phyloP scores from a whole-genome alignment of 768 basidiomycete genomes.

The Lactifluus pinguis region DNA sequence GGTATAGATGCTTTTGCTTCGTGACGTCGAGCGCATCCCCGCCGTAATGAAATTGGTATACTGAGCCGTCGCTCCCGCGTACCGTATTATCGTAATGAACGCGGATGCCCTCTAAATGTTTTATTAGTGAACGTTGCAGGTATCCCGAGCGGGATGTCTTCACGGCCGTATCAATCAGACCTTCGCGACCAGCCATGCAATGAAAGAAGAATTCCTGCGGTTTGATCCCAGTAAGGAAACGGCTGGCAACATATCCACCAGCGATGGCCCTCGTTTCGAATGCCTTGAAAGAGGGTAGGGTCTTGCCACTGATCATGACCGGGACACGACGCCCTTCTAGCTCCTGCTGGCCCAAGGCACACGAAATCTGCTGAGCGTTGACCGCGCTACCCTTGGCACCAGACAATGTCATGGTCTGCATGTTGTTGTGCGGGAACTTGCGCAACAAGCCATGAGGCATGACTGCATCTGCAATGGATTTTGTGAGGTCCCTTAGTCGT shows the following conservation, averaged over 20 bases:
- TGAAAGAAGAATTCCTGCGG: constrained; percentile 99
- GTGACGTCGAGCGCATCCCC: constrained; percentile 96
- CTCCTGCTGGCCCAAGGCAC: constrained; percentile 93
- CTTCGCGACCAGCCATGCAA: constrained; percentile 99
- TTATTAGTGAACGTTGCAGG: constrained; percentile 95
- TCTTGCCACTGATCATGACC: constrained; percentile 98
- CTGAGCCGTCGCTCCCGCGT: constrained; percentile 84
- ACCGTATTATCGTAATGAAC: constrained; percentile 99
- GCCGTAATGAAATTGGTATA: constrained; percentile 96
- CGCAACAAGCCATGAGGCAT: constrained; percentile 83
- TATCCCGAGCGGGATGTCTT: constrained; percentile 99
- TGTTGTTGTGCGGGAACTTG: constrained; percentile 95
- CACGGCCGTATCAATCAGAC: constrained; percentile 97
- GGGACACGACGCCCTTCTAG: constrained; percentile 97
- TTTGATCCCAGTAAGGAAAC: constrained; percentile 95
- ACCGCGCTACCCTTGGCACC: constrained; percentile 98
- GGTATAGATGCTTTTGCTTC: constrained; percentile 88
- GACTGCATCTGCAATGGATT: constrained; percentile 80
- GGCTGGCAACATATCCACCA: constrained; percentile 95
- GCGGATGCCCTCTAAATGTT: constrained; percentile 93
- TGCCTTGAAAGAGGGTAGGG: constrained; percentile 89
- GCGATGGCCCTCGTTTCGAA: constrained; percentile 99
- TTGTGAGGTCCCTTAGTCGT: constrained; percentile 77
- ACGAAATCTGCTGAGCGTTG: constrained; percentile 98
- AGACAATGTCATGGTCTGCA: constrained; percentile 98